Evolutionary conservation across 768 basidiomycete species (phyloP), one percentile per base, ranked within the genome.

Genomic region (Candolleomyces eurysporus): DNA sequence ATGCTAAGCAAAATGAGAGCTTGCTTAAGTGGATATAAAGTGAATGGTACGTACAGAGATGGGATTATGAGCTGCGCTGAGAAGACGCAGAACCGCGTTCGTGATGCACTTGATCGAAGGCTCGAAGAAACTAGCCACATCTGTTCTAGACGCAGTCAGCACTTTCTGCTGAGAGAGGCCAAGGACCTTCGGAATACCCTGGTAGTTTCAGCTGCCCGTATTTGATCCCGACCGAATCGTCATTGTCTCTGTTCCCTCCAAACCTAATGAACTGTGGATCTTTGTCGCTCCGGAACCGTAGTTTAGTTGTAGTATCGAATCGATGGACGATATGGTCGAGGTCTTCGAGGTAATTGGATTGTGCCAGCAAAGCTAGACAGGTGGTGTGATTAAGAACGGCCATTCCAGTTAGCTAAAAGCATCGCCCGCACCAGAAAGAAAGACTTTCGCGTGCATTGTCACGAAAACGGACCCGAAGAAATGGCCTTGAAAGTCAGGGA

Each of bases 391-490:
- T 21, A 19, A 10, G 30, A 11, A n/a, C 8, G 11, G 13, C 8
- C 26, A 26, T 2, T 2, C 19, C 26, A 31, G 9, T 36, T 30
- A 21, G 6, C 19, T 32, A 16, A 22, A 30, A 30, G 5, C 3
- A 39, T 53, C 3, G 16, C 26, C 61, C 62, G 17, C 61, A 80
- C 81, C 65, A 58, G 69, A 40, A 10, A 82, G 71, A 60, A 72
- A 73, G 30, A 66, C 52, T 10, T 64, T 65, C 22, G 79, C 79
- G 5, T 75, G 73, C 17, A 65, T 71, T 21, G 73, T 77, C 10
- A 83, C 78, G 51, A 78, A 81, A 11, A 81, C 67, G 0, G 80
- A 79, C n/a, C 82, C 82, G 48, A 75, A 71, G 40, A 82, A 72
- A 36, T 70, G 72, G 63, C 79, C 82, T 83, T 43, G 19, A 19